These are phyloP conservation scores for Wickerhamomyces canadensis DNA, from an alignment of 805 yeast species.

Conservation along the genomic window DNA sequence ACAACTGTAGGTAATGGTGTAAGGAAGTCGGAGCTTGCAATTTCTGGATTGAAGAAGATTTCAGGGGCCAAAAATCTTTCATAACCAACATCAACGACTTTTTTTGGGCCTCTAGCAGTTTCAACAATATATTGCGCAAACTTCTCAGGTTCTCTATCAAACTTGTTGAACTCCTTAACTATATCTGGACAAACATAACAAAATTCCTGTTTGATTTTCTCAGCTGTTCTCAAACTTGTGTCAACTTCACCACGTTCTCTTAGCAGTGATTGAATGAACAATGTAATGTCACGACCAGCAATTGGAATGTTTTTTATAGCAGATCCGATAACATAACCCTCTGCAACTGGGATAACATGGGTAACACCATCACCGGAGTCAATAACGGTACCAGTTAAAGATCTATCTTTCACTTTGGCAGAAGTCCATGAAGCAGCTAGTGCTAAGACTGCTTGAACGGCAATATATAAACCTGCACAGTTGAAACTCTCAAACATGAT, in stretches of 20 bases:
- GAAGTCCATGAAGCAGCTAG: constrained; percentile 99
- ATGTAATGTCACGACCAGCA: constrained; percentile 97
- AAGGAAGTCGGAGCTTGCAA: constrained; percentile 88
- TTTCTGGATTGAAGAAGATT: constrained; percentile 96
- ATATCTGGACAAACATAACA: constrained; percentile 98
- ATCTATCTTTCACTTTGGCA: constrained; percentile 88
- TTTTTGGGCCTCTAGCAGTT: constrained; percentile 52
- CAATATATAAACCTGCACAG: constrained; percentile 97
- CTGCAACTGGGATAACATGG: constrained; percentile 98
- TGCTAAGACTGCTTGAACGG: constrained; percentile 98
- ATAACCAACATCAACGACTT: constrained; percentile 87
- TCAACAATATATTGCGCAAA: constrained; percentile 92
- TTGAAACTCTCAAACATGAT: constrained; percentile 98
- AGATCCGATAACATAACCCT: constrained; percentile 96
- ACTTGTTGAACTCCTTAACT: constrained; percentile 91
- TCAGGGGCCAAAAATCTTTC: constrained; percentile 99
- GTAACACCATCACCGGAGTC: constrained; percentile 99
- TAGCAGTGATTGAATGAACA: constrained; percentile 84
- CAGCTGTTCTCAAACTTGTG: constrained; percentile 92
- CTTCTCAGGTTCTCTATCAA: constrained; percentile 89
- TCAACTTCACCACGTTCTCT: constrained; percentile 97
- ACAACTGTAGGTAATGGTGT: constrained; percentile 97
- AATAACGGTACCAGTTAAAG: constrained; percentile 96
- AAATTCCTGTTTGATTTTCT: constrained; percentile 91
- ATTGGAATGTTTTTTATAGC: constrained; percentile 96